Conservation (phyloP, 768 basidiomycete species). For the Rhodocollybia butyracea region DNA sequence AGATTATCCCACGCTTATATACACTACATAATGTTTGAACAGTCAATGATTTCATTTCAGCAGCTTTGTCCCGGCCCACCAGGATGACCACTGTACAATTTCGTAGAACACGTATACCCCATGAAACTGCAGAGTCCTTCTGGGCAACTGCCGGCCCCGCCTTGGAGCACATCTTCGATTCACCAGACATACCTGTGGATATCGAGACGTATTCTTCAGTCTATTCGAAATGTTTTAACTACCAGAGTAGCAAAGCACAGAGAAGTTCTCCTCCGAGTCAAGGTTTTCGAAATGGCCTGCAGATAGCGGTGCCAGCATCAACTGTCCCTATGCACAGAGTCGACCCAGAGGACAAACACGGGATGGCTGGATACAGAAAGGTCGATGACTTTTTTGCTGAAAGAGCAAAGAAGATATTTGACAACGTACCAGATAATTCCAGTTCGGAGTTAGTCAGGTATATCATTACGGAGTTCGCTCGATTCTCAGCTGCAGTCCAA, state of each 20-base stretch:
- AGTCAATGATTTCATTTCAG: no score
- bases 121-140: background rate
- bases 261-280: no score
- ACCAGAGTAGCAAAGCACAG: background rate
- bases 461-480: background rate
- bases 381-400: background rate
- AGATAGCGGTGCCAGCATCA: no score
- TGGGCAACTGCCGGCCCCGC: background rate
- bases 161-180: background rate
- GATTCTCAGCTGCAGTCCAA: background rate
- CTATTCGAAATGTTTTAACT: background rate
- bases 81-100: no score
- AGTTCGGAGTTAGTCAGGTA: background rate
- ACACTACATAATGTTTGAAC: no score
- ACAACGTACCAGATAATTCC: background rate
- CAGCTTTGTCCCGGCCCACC: no score
- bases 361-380: background rate
- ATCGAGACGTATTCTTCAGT: background rate
- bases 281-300: no score
- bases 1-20: no score
- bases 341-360: no score
- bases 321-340: no score
- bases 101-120: background rate
- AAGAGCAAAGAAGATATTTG: background rate
- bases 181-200: background rate